phyloP scores from a whole-genome alignment of 768 basidiomycete species.

The Amylocystis lapponica region DNA sequence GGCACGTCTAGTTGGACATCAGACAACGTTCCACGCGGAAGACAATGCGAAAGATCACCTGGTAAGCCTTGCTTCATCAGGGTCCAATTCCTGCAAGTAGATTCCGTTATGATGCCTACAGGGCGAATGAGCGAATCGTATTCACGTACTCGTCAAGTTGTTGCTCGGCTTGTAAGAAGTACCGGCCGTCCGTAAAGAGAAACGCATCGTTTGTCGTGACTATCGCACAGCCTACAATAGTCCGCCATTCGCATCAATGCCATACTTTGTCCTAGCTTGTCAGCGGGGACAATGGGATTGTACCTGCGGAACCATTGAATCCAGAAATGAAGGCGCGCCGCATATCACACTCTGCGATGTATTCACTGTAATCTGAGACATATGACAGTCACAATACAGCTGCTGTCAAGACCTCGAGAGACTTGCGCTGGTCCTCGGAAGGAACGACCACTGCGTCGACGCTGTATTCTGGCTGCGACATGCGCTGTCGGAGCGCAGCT shows the following conservation, averaged over 20 bases:
- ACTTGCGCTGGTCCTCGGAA: constrained; percentile 89
- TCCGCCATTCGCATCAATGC: no score
- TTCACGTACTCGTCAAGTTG: constrained; percentile 73
- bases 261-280: no score
- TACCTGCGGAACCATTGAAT: constrained; percentile 92
- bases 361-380: constrained; percentile 77
- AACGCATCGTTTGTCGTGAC: constrained; percentile 66
- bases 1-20: constrained; percentile 57
- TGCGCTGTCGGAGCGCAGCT: constrained; percentile 57
- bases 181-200: constrained; percentile 94
- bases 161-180: constrained; percentile 88
- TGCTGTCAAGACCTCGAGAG: not conserved
- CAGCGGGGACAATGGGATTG: constrained; percentile 17
- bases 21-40: constrained; percentile 6
- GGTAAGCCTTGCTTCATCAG: constrained; percentile 90
- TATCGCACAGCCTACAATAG: constrained; percentile 62
- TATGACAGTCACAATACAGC: not conserved
- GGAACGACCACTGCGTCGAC: constrained; percentile 79
- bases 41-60: constrained; percentile 36
- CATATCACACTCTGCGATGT: constrained; percentile 78
- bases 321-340: constrained; percentile 87
- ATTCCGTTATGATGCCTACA: not conserved
- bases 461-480: constrained; percentile 48
- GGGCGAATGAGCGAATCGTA: not conserved
- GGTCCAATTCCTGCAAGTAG: constrained; percentile 73